These are phyloP conservation scores for Pseudotsuga menziesii DNA, from an alignment of 75 land plant genomes.

Conservation along the genomic window DNA sequence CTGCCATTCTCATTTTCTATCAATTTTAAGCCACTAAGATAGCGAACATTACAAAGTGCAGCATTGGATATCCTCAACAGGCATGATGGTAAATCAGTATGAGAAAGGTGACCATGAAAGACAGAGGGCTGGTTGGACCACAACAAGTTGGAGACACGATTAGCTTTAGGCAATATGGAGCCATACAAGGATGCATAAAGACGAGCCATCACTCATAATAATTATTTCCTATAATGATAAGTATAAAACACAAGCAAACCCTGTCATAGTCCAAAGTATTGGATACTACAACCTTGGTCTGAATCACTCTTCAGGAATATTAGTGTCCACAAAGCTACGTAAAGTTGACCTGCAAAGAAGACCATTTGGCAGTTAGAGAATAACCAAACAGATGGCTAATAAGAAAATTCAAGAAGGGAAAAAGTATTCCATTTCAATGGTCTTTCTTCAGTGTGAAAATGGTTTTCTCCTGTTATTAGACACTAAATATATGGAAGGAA, in stretches of 20 bases:
- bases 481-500: not conserved
- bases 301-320: not conserved
- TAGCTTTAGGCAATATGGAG: constrained; percentile 7
- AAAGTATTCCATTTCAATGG: not conserved
- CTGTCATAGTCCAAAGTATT: not conserved
- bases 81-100: not conserved
- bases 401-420: not conserved
- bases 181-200: not conserved
- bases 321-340: not conserved
- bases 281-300: not conserved
- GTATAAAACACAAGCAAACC: not conserved
- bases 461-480: not conserved
- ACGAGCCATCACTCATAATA: constrained; percentile 6
- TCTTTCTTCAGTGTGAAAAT: not conserved
- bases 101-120: not conserved
- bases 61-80: not conserved
- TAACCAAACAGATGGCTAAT: not conserved
- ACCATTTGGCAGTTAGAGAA: not conserved
- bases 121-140: not conserved
- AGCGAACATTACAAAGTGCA: not conserved
- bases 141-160: not conserved
- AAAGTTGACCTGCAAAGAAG: constrained; percentile 3
- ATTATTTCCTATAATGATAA: not conserved
- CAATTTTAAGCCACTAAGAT: not conserved
- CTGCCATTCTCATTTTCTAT: not conserved